Conservation (phyloP, 179 eudicot species). For the Silene coronaria region DNA sequence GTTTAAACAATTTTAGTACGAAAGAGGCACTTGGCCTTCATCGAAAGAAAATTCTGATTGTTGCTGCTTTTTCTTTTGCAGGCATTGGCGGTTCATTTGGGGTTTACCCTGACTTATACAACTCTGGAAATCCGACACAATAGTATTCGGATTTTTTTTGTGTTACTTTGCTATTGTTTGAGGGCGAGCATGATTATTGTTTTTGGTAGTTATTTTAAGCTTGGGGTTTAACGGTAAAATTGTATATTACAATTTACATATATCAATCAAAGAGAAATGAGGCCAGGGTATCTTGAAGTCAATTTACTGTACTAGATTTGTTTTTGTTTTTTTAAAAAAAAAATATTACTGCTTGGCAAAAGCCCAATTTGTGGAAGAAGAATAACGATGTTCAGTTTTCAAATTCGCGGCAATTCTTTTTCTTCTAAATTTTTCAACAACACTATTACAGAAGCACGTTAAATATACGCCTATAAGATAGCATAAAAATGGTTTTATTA, state of each 20-base stretch:
- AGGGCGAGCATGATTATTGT: background rate
- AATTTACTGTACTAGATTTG: background rate
- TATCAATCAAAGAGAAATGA: conserved; percentile 6
- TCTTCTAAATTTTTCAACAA: too few species aligned
- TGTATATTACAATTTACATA: conserved; percentile 19
- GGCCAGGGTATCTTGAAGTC: background rate
- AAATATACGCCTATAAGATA: too few species aligned
- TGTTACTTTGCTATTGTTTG: background rate
- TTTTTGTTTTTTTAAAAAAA: too few species aligned
- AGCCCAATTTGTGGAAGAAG: too few species aligned
- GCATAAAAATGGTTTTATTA: too few species aligned
- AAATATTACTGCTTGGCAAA: background rate
- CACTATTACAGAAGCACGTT: too few species aligned
- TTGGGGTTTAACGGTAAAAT: conserved; percentile 2
- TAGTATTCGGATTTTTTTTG: background rate
- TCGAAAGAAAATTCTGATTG: too few species aligned
- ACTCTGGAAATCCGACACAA: conserved; percentile 29
- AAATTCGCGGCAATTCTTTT: too few species aligned
- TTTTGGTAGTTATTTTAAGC: background rate
- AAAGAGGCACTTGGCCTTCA: too few species aligned
- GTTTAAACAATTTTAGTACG: too few species aligned
- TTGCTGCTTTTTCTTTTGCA: too few species aligned
- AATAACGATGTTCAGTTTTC: too few species aligned
- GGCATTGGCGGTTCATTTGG: conserved; percentile 14
- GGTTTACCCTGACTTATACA: conserved; percentile 26